phyloP scores from a whole-genome alignment of 129 eudicot species.

The Lactuca sativa region DNA sequence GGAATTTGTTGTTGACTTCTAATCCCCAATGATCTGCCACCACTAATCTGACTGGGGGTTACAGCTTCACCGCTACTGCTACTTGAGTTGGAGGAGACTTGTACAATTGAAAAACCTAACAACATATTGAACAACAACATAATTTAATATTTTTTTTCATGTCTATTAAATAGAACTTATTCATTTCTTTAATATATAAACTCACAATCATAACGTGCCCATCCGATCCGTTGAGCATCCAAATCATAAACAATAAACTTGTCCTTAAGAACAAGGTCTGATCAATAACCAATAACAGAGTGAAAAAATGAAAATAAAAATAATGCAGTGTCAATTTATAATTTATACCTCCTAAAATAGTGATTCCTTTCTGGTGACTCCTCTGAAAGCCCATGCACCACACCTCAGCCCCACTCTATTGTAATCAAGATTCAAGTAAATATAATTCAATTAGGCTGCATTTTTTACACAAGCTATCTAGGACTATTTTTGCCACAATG shows the following conservation, averaged over 20 bases:
- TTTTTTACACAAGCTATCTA: neutral
- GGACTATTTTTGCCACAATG: neutral
- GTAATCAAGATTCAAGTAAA: neutral
- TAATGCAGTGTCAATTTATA: neutral
- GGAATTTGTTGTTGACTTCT: conserved; percentile 29
- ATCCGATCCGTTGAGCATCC: conserved; percentile 87
- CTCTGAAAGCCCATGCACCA: conserved; percentile 95
- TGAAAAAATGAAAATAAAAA: conserved; percentile 10
- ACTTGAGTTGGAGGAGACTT: conserved; percentile 61
- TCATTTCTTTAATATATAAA: neutral
- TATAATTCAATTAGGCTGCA: neutral
- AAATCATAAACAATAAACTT: conserved; percentile 82
- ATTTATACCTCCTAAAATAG: conserved; percentile 88
- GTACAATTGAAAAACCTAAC: conserved; percentile 69
- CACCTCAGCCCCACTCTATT: conserved; percentile 70
- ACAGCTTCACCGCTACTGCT: conserved; percentile 62
- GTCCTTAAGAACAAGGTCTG: conserved; percentile 89
- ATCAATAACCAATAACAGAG: conserved; percentile 8
- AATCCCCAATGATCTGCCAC: conserved; percentile 31
- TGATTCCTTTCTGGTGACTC: conserved; percentile 67
- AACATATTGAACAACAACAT: neutral
- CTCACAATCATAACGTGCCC: conserved; percentile 94
- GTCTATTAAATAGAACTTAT: neutral
- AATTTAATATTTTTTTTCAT: neutral
- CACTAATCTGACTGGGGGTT: conserved; percentile 62